Conservation (phyloP, 2,329 filamentous ascomycete species). For the Penicillium sp. region DNA sequence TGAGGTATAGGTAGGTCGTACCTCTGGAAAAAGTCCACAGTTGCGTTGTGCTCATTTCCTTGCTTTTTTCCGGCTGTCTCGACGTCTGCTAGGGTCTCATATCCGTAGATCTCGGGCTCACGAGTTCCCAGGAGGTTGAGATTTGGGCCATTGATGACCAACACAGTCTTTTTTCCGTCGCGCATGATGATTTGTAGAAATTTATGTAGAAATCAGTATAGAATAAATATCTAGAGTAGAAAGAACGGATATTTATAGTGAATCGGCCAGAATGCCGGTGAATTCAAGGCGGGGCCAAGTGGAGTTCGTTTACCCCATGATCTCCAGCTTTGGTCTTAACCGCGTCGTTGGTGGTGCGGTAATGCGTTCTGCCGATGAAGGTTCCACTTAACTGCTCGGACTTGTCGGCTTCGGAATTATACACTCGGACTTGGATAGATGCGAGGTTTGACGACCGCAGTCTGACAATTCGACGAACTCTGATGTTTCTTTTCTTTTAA, state of each 20-base stretch:
- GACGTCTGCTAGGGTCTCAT: slow-evolving; percentile 64
- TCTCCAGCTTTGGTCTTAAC: background rate
- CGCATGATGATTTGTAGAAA: background rate
- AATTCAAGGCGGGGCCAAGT: background rate
- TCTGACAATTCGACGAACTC: background rate
- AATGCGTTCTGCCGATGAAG: background rate
- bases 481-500: background rate
- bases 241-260: background rate
- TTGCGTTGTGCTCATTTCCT: slow-evolving; percentile 46
- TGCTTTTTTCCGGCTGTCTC: slow-evolving; percentile 49
- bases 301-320: background rate
- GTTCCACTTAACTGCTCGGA: background rate
- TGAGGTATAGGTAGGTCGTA: background rate
- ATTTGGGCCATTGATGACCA: slow-evolving; percentile 74
- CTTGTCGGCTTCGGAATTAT: background rate
- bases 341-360: background rate
- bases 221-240: background rate
- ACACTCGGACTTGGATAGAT: background rate
- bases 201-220: background rate
- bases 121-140: slow-evolving; percentile 73
- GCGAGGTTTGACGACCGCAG: background rate
- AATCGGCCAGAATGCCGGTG: background rate
- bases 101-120: slow-evolving; percentile 70
- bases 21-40: slow-evolving; percentile 52
- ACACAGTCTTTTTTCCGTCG: slow-evolving; percentile 23